These are phyloP conservation scores for Cyclocybe cylindracea DNA, from an alignment of 768 basidiomycete genomes.

Conservation along the genomic window DNA sequence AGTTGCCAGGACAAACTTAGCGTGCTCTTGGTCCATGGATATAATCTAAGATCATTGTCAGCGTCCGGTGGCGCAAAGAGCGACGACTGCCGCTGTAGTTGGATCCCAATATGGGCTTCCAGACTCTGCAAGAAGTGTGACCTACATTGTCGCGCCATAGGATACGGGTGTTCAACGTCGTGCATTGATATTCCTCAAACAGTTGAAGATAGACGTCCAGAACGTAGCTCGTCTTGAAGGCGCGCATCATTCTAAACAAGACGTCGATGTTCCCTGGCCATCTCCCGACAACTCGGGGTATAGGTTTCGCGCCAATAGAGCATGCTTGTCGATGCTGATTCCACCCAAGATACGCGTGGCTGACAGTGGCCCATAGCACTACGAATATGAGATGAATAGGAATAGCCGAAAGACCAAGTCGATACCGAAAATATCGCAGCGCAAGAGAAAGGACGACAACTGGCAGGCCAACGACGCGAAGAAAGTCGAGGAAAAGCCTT, in stretches of 20 bases:
- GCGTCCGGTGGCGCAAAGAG: slow-evolving; percentile 8
- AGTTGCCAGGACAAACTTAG: slow-evolving; percentile 64
- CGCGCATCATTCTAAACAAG: slow-evolving; percentile 53
- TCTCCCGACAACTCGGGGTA: slow-evolving; percentile 62
- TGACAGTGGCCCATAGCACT: slow-evolving; percentile 37
- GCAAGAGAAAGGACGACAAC: slow-evolving; percentile 33
- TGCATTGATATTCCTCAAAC: slow-evolving; percentile 69
- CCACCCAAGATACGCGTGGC: slow-evolving; percentile 33
- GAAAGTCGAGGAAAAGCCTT: slow-evolving; percentile 50
- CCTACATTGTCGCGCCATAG: slow-evolving; percentile 71
- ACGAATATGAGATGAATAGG: slow-evolving; percentile 43
- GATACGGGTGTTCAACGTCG: slow-evolving; percentile 68
- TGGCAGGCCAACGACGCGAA: slow-evolving; percentile 41
- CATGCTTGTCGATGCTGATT: slow-evolving; percentile 44
- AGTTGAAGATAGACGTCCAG: slow-evolving; percentile 64
- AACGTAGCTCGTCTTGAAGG: slow-evolving; percentile 60
- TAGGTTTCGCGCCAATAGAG: slow-evolving; percentile 49
- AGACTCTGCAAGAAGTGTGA: slow-evolving; percentile 14
- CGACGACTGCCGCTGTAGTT: background rate
- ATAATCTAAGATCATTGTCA: slow-evolving; percentile 50
- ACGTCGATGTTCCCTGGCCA: slow-evolving; percentile 83
- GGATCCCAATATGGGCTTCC: background rate
- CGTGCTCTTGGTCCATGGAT: slow-evolving; percentile 72
- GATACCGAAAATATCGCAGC: slow-evolving; percentile 26
- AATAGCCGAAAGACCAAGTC: slow-evolving; percentile 35